Conservation (phyloP, 2,329 filamentous ascomycete genomes). For the Penicillium occitanis region DNA sequence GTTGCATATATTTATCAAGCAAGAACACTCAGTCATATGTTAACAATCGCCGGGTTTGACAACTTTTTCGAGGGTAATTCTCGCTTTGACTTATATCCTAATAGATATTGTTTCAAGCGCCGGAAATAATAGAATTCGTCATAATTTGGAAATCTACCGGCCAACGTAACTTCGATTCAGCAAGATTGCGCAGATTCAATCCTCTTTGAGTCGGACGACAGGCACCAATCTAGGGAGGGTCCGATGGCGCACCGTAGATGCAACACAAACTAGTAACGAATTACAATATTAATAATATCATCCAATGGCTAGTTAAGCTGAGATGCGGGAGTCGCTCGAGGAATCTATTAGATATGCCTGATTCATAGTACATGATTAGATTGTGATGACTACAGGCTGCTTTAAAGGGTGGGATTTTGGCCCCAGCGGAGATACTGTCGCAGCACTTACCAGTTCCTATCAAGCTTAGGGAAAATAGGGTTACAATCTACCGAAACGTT, state of each 20-base stretch:
- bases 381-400: background rate
- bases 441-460: background rate
- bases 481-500: background rate
- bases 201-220: background rate
- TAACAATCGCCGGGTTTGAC: background rate
- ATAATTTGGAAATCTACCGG: background rate
- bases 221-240: background rate
- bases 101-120: background rate
- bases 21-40: background rate
- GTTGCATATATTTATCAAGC: background rate
- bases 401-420: background rate
- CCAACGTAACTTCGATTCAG: background rate
- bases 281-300: background rate
- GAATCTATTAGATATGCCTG: background rate
- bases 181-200: background rate
- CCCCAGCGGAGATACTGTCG: background rate
- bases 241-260: background rate
- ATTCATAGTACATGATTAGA: background rate
- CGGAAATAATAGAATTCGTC: background rate
- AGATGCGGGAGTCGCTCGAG: background rate
- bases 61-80: background rate
- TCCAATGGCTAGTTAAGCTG: background rate
- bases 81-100: background rate
- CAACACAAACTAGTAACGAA: background rate
- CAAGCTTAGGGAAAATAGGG: constrained; percentile 1